Base-by-base conservation (phyloP, 140 eudicot genomes). In the Oenanthe javanica region DNA sequence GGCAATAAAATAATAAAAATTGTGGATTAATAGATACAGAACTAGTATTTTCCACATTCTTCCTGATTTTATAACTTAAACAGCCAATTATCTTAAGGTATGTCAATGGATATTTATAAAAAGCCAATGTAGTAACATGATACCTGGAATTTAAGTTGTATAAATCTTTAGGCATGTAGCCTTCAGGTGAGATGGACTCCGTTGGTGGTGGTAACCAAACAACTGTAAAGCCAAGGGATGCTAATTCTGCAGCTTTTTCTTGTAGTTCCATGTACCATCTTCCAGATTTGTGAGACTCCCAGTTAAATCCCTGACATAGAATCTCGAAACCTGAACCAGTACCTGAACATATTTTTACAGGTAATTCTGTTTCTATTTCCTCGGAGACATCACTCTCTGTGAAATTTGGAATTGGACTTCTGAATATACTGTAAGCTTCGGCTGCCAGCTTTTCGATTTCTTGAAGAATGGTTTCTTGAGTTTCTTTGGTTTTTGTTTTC, bases 161-260 rank as follows among this genome's bases (percentile, higher is more conserved):
- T 67, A 96, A 83, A 86, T 96, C 99, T 76, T 84, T 85, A 6
- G 99, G 99, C 99, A 96, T 96, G 89, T 96, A 96, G 71, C 99
- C 99, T 88, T 96, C 99, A 38, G 94, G 89, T 77, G 98, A 89
- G 78, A 96, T 93, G 63, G 99, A 96, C 51, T 96, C 99, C 9
- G 99, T 96, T 47, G 99, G 98, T 52, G 99, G 99, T 16, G 99
- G 99, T 73, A 96, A 87, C 99, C 99, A 96, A 82, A 91, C 84
- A 38, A 96, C 85, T 4, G 92, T 93, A 71, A 96, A 91, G 59
- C 99, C 99, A 40, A 91, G 96, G 23, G 92, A 82, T 6, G 99
- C 81, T 69, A 96, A 77, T 59, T 91, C 91, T 23, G 85, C 82
- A 70, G 86, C 93, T 73, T 89, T 96, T 46, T 91, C 91, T 18